phyloP scores from a whole-genome alignment of 208 protist species.

The Trypanosoma scelopori region DNA sequence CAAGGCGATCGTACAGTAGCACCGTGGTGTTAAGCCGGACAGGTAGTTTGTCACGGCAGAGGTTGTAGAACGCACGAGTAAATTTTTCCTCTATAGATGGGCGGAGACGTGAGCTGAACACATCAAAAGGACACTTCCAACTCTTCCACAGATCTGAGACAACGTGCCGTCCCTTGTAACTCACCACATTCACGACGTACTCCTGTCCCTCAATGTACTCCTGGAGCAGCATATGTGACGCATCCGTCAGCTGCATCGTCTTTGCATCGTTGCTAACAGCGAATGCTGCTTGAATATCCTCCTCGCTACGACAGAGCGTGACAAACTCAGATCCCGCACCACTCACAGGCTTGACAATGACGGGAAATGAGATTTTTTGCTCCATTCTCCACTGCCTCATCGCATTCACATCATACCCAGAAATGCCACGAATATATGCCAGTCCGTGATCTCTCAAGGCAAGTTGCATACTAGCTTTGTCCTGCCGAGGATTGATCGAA shows the following conservation, averaged over 20 bases:
- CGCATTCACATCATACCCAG: conserved; percentile 31
- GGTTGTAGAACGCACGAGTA: background rate
- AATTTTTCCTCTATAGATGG: conserved; percentile 33
- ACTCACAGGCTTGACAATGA: conserved; percentile 82
- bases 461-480: conserved; percentile 68
- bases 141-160: conserved; percentile 90
- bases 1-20: conserved; percentile 76
- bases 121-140: conserved; percentile 61
- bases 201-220: conserved; percentile 88
- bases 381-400: conserved; percentile 29
- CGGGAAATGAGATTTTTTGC: conserved; percentile 56
- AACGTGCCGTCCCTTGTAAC: conserved; percentile 64
- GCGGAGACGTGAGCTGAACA: conserved; percentile 48
- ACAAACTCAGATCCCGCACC: conserved; percentile 82
- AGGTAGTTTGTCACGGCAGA: background rate
- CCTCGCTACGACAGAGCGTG: conserved; percentile 60
- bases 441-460: conserved; percentile 53
- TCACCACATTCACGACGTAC: conserved; percentile 85
- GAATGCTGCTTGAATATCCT: conserved; percentile 62
- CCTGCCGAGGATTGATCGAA: conserved; percentile 51
- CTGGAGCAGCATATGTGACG: conserved; percentile 66
- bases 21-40: conserved; percentile 32
- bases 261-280: conserved; percentile 32
- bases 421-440: conserved; percentile 57
- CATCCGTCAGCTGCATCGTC: conserved; percentile 55